Evolutionary conservation across 495 filamentous ascomycete species (phyloP).

Genomic region (Melanomma pulvis-pyrius): DNA sequence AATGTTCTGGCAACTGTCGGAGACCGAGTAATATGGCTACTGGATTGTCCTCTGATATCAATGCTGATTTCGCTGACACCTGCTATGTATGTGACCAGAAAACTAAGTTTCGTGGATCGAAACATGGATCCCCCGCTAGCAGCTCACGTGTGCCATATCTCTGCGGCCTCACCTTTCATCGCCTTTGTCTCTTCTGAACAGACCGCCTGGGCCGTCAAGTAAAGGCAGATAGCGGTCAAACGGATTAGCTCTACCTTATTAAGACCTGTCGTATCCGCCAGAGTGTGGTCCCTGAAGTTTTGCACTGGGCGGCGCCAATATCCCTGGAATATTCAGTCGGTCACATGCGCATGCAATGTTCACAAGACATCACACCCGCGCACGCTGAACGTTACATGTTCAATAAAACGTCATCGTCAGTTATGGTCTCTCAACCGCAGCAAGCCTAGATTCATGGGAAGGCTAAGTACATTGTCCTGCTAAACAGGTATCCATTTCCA

Average conservation of each 20-base stretch:
- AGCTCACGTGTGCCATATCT: no score
- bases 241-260: no score
- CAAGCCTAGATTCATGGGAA: slow-evolving; percentile 3
- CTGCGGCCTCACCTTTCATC: no score
- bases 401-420: neutral
- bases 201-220: no score
- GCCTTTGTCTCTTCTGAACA: no score
- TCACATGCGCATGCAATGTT: neutral
- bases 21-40: slow-evolving; percentile 1
- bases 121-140: neutral
- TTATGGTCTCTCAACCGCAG: neutral
- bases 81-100: neutral
- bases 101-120: neutral
- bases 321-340: no score
- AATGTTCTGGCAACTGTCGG: neutral
- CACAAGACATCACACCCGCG: neutral
- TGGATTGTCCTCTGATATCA: neutral
- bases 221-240: no score
- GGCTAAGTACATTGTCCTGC: slow-evolving; percentile 12
- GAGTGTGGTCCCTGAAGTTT: no score
- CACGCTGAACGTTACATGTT: neutral
- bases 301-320: no score
- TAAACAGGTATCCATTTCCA: slow-evolving; percentile 17
- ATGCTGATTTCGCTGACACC: neutral
- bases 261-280: no score